Base-by-base conservation (phyloP, 495 filamentous ascomycete genomes). In the Penicillium canariense region DNA sequence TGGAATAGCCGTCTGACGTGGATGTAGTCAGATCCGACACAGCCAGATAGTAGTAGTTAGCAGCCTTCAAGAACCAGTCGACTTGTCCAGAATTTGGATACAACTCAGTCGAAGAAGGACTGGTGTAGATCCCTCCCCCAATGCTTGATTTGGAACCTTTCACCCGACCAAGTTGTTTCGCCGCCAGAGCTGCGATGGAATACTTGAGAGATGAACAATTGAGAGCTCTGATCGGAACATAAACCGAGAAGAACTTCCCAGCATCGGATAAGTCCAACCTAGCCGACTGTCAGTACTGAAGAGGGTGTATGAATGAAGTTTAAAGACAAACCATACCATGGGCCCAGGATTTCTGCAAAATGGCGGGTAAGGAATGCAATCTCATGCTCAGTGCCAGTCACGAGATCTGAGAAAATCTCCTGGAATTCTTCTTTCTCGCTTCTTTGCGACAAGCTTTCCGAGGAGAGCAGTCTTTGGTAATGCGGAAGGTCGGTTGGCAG, bases 31-130 rank as follows among this genome's bases (percentile, higher is more conserved):
- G 60, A 22, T 63, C 56, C 5, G 65, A 66, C 25, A 61, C 57
- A 5, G 71, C 63, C 34, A 76, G 58, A 26, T 72, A 76, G 52
- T 71, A 73, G 47, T 77, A 77, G 42, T 75, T 76, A 23, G 68
- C 67, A 14, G 68, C 71, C 43, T 77, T 77, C 26, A 74, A 61
- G 25, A 67, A 68, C 74, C 74, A 77, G 32, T 77, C 73, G 4
- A 69, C 68, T 15, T 70, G 56, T 10, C 55, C 50, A 0, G 68
- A 47, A 52, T 74, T 75, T 8, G 71, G 72, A 43, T 77, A 77
- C 6, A 49, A 58, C 54, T 77, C 68, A 17, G 67, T 74, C 0
- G 60, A 72, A 4, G 73, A 66, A 18, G 69, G 67, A 20, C 62
- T 72, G 4, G 68, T 68, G 18, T 63, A 65, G 49, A 72, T 65